A percentile compares a stretch with the other conserved stretches of the same genome.
phyloP scores from a whole-genome alignment of 305 asterid genomes.

The Fraxinus floribunda region DNA sequence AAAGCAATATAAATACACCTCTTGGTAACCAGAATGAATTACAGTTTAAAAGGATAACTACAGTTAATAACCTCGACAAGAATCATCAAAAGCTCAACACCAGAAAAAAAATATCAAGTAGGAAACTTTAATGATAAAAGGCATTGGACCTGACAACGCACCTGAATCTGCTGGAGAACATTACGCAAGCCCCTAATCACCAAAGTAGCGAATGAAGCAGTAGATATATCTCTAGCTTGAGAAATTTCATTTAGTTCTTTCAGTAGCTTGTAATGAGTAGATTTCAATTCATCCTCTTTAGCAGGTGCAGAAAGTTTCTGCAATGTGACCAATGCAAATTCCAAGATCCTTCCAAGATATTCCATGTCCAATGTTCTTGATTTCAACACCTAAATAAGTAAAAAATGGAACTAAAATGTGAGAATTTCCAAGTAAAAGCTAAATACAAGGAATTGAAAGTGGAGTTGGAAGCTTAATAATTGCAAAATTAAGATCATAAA shows the following conservation, averaged over 20 bases:
- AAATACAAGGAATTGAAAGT: not conserved
- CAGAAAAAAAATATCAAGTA: not conserved
- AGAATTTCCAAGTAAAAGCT: not conserved
- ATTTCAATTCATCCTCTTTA: constrained; percentile 25
- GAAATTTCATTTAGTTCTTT: constrained; percentile 23
- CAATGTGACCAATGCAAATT: constrained; percentile 25
- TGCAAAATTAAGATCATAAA: constrained; percentile 7
- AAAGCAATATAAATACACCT: not conserved
- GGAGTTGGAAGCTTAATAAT: constrained; percentile 3
- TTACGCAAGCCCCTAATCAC: constrained; percentile 27
- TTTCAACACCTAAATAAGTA: constrained; percentile 18
- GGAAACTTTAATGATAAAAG: not conserved
- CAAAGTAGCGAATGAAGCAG: constrained; percentile 9
- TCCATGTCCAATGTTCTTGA: constrained; percentile 28
- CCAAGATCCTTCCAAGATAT: constrained; percentile 29
- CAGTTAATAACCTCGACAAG: not conserved
- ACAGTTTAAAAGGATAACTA: not conserved
- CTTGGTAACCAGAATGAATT: not conserved
- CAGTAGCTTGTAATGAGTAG: constrained; percentile 18
- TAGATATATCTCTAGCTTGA: constrained; percentile 13
- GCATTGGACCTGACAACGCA: not conserved
- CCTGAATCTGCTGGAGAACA: constrained; percentile 30
- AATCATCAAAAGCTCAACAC: not conserved
- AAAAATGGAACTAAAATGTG: not conserved
- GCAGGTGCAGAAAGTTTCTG: constrained; percentile 28